A percentile compares a stretch with the other conserved stretches of the same genome.
These are phyloP conservation scores for Cladosporium sp. DNA, from an alignment of 2,329 filamentous ascomycete genomes.

Conservation along the genomic window DNA sequence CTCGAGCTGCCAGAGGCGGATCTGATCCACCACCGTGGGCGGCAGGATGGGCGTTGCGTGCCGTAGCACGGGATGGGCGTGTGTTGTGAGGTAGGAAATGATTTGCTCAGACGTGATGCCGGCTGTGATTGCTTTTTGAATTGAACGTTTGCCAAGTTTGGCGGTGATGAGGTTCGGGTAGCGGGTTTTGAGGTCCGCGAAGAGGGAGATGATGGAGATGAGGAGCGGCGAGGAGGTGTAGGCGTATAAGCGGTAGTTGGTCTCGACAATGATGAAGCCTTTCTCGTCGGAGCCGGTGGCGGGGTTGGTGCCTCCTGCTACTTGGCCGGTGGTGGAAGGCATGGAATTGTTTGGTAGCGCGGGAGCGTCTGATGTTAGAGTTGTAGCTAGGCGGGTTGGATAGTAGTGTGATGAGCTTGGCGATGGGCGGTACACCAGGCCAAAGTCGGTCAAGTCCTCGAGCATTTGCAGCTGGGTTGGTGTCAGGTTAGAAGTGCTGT, in stretches of 20 bases:
- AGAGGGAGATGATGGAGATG: conserved; percentile 89
- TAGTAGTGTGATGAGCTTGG: conserved; percentile 59
- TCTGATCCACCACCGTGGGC: conserved; percentile 95
- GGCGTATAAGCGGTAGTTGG: conserved; percentile 95
- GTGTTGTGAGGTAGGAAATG: conserved; percentile 83
- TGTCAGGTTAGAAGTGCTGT: conserved; percentile 80
- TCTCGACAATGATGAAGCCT: conserved; percentile 93
- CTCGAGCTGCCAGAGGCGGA: conserved; percentile 94
- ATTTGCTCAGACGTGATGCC: conserved; percentile 96
- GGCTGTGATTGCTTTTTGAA: conserved; percentile 78
- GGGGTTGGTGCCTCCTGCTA: conserved; percentile 23
- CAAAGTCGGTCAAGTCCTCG: conserved; percentile 85
- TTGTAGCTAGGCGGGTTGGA: conserved; percentile 89
- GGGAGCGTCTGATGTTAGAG: conserved; percentile 74
- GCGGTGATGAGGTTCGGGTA: conserved; percentile 94
- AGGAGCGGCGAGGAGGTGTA: conserved; percentile 93
- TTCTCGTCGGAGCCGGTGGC: conserved; percentile 45
- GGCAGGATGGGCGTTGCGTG: conserved; percentile 75
- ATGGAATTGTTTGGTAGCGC: conserved; percentile 69
- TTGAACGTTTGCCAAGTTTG: conserved; percentile 81
- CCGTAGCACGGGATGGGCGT: conserved; percentile 92
- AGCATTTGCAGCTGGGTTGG: conserved; percentile 82
- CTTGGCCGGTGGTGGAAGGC: conserved; percentile 56
- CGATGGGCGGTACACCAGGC: conserved; percentile 68
- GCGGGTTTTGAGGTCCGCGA: conserved; percentile 80